Base-by-base conservation (phyloP, 306 rosid genomes). In the Sicyos baderoa region DNA sequence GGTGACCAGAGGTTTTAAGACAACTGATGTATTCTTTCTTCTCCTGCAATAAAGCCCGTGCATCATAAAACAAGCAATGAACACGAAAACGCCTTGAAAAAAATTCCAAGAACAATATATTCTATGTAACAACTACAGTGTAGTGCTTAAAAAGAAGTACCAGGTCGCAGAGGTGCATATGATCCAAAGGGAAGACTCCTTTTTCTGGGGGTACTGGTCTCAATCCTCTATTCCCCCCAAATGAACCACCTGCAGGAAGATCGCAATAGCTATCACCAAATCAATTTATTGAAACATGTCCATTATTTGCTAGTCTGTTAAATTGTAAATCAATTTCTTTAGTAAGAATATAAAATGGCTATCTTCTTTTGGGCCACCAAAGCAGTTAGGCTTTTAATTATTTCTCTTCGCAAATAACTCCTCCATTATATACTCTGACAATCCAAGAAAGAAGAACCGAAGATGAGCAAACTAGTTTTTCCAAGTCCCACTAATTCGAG, bases 131-230 rank as follows among this genome's bases (percentile, higher is more conserved):
- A 54, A 16, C 4, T 4, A 54, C 59, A 74, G 18, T 50, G 44
- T 37, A 35, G 37, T 48, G 9, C 14, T 22, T 13, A 44, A 68
- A n/a, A 66, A 8, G 7, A 40, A 54, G 1, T 84, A 93, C 98
- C 84, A 74, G 69, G 82, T 93, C 98, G 82, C 98, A 93, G 65
- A 93, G 83, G 82, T 89, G 98, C 94, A 89, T 72, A 76, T 81
- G 97, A 71, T 89, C 98, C 85, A 93, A 86, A 64, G 98, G 98
- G 75, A 89, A 93, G 70, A 93, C 79, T 67, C 98, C 98, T 82
- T 93, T 93, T 75, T 93, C 97, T 2, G 98, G 98, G 76, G 97
- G 98, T 60, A 93, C 85, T 2, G 98, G 96, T 32, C 94, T 82
- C 64, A 86, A 77, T 52, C 98, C 99, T 76, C 99, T 82, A 74